Percentiles rank a stretch among this genome's conserved stretches.
These are phyloP conservation scores for Metschnikowia cerradonensis DNA, from an alignment of 805 yeast species.

Conservation along the genomic window DNA sequence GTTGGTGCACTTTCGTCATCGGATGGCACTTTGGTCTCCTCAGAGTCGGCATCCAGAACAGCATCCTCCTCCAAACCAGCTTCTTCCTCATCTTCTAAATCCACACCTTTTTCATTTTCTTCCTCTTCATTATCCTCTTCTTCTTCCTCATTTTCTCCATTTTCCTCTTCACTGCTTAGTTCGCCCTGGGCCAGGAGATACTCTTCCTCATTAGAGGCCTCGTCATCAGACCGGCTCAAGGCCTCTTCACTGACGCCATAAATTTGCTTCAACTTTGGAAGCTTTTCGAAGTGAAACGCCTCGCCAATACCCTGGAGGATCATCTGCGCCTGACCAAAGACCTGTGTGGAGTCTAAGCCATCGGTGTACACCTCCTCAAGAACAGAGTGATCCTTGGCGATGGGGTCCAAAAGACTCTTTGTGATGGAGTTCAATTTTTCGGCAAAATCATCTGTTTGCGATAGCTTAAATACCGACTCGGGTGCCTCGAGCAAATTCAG, in stretches of 20 bases:
- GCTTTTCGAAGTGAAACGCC: constrained; percentile 50
- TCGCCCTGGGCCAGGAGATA: constrained; percentile 16
- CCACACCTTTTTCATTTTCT: constrained; percentile 7
- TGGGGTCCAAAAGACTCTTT: constrained; percentile 56
- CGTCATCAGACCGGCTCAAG: background rate
- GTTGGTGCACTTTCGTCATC: constrained; percentile 12
- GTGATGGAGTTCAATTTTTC: constrained; percentile 30
- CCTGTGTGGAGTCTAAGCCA: constrained; percentile 86
- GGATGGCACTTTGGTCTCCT: constrained; percentile 10
- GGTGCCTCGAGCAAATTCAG: constrained; percentile 13
- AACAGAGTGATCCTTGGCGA: constrained; percentile 52
- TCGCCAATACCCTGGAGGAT: constrained; percentile 77
- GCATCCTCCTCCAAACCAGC: constrained; percentile 12
- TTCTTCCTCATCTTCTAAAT: background rate
- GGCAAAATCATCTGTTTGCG: constrained; percentile 6
- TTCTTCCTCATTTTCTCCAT: constrained; percentile 20
- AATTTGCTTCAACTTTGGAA: constrained; percentile 47
- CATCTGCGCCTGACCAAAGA: constrained; percentile 89
- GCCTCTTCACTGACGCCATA: constrained; percentile 18
- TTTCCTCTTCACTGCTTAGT: constrained; percentile 14
- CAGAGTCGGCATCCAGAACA: constrained; percentile 18
- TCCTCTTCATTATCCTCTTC: constrained; percentile 24
- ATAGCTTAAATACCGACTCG: constrained; percentile 12
- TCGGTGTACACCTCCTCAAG: constrained; percentile 79
- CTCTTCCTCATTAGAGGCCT: constrained; percentile 8